Evolutionary conservation across 73 alveolate species (phyloP).

Genomic region (Tetrahymena elliotti): DNA sequence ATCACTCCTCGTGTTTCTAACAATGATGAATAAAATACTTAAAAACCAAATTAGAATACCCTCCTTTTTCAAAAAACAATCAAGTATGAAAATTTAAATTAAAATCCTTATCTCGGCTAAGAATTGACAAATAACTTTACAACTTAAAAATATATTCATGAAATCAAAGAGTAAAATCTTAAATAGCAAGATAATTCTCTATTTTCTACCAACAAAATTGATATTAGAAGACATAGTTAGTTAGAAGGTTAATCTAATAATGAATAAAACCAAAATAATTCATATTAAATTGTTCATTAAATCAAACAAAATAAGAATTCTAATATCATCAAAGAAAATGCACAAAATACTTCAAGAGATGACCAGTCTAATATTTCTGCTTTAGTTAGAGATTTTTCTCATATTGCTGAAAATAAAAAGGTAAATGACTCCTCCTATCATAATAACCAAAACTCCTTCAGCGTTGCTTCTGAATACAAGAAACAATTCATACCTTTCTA

Average conservation of each 20-base stretch:
- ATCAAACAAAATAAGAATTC: not conserved
- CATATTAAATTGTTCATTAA: not conserved
- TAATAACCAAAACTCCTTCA: not conserved
- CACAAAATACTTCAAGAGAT: not conserved
- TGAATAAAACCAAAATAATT: not conserved
- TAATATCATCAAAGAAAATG: not conserved
- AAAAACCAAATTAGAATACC: not conserved
- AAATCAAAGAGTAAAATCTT: not conserved
- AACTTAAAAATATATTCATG: not conserved
- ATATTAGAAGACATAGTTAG: not conserved
- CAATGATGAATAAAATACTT: not conserved
- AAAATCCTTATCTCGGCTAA: not conserved
- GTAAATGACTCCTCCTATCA: not conserved
- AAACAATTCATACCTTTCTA: not conserved
- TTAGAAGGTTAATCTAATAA: not conserved
- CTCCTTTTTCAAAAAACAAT: not conserved
- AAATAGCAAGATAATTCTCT: not conserved
- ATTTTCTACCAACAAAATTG: not conserved
- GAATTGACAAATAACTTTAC: not conserved
- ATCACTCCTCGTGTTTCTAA: not conserved
- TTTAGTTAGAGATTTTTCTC: not conserved
- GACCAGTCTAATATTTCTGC: not conserved
- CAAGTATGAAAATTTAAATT: not conserved
- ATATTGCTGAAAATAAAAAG: not conserved
- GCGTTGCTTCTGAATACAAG: not conserved